These are phyloP conservation scores for Botrytis cinerea DNA, from an alignment of 2,329 filamentous ascomycete species.

Conservation along the genomic window DNA sequence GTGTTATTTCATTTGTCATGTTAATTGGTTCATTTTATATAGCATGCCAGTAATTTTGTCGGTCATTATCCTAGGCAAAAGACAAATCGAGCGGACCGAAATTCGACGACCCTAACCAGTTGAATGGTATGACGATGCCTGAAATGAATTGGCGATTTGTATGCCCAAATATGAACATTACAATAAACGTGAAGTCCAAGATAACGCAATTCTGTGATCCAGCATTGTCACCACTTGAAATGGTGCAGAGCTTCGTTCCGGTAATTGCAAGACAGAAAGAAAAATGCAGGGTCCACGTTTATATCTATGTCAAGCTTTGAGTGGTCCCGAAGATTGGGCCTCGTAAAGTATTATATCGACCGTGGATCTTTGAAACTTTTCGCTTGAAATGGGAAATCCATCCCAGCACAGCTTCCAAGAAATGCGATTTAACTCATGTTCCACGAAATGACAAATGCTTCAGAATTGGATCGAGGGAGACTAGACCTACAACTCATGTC, in stretches of 20 bases:
- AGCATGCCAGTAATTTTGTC: neutral
- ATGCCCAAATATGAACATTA: neutral
- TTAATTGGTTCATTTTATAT: neutral
- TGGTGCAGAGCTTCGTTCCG: neutral
- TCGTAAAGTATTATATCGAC: neutral
- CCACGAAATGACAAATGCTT: neutral
- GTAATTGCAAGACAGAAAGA: neutral
- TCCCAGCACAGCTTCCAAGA: neutral
- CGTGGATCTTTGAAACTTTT: neutral
- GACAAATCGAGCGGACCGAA: neutral
- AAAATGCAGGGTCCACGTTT: neutral
- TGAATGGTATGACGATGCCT: neutral
- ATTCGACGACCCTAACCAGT: neutral
- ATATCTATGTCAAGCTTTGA: neutral
- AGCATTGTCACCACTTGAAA: neutral
- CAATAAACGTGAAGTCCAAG: neutral
- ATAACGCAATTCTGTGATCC: neutral
- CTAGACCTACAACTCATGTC: neutral
- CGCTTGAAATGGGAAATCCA: neutral
- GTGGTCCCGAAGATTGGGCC: neutral
- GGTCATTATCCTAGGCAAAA: neutral
- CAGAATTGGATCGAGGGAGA: neutral
- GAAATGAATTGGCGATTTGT: neutral
- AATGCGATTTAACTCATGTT: neutral
- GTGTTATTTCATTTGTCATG: neutral